Base-by-base conservation (phyloP, 148 eudicot genomes). In the Drosera capensis region DNA sequence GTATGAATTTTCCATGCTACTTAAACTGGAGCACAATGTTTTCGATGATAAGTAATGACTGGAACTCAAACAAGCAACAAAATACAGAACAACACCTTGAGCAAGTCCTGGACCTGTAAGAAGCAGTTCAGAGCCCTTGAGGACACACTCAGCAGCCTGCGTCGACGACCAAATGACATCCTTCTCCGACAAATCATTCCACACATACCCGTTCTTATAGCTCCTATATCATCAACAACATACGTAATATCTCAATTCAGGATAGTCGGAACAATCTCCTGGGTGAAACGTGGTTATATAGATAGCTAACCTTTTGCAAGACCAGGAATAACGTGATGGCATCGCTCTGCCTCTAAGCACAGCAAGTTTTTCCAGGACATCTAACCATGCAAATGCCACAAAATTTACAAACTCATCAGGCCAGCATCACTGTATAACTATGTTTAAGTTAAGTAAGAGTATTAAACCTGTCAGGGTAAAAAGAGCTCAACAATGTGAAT, bases 251-350 rank as follows among this genome's bases (percentile, higher is more conserved):
- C 1, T 34, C 38, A 34, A 34, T 34, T 34, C 2, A 34, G 43
- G 26, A 40, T 56, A 5, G 1, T 24, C 1, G 21, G 13, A 6
- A 20, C 31, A 36, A 20, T 18, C 7, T 9, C 13, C 23, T 12
- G 37, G 17, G 9, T 17, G 2, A 1, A 16, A 42, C 3, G 26
- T 14, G 48, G 3, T 7, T 25, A 39, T 20, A 31, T 24, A 13
- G 46, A 40, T 1, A 14, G 20, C 4, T 12, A 54, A 86, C 96
- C 96, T 83, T 68, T 88, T 88, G 47, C 94, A 83, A 23, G 96
- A 83, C 96, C 96, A 88, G 17, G 94, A 79, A 47, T 88, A 80
- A 24, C 75, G 80, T 25, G 79, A 67, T 34, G 94, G 92, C 92
- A 88, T 83, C 50, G 71, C 86, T 73, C 70, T 79, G 14, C 96